Base-by-base conservation (phyloP, 345 rosid species). In the Populus pruinosa region DNA sequence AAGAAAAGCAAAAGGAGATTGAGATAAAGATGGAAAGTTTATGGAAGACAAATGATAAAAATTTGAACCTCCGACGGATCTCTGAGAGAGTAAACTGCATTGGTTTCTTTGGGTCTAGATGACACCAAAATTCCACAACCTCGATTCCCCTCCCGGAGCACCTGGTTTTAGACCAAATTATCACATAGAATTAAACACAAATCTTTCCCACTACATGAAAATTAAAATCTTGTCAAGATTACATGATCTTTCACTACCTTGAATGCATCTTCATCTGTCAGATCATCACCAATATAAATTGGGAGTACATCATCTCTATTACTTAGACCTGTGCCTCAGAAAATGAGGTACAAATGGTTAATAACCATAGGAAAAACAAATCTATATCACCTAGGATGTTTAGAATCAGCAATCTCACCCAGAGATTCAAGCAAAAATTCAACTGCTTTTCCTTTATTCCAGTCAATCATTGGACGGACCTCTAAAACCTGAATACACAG, bases 401-500 rank as follows among this genome's bases (percentile, higher is more conserved):
- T 67, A 3, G 5, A 59, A 69, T 23, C 67, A 13, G 7, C 55
- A 56, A 47, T 16, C n/a, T 25, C 89, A 94, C 97, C 98, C 11
- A 96, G 94, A 76, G 97, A 90, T 56, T 94, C 97, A 5, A 94
- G 91, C 79, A 96, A 86, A 86, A 96, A 96, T 79, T 92, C 91
- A 0, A 94, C 97, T 21, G 98, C 99, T 87, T 94, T 92, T 31
- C 99, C 99, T 82, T 94, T 96, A 72, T 94, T 87, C 99, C 99
- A 94, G 75, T 94, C 91, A 29, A 96, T 92, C 75, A 78, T 87
- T 69, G 98, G 99, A 85, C 99, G 98, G 83, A 96, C 84, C 83
- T 94, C 99, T 89, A 96, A 90, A 88, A 96, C 99, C 99, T 95
- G 25, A 68, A 5, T 38, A 50, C 18, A 44, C 6, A 23, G 69